Evolutionary conservation across 2,329 filamentous ascomycete genomes (phyloP), one percentile per base, ranked within the genome.

Genomic region (Ambrosiella beaveri): DNA sequence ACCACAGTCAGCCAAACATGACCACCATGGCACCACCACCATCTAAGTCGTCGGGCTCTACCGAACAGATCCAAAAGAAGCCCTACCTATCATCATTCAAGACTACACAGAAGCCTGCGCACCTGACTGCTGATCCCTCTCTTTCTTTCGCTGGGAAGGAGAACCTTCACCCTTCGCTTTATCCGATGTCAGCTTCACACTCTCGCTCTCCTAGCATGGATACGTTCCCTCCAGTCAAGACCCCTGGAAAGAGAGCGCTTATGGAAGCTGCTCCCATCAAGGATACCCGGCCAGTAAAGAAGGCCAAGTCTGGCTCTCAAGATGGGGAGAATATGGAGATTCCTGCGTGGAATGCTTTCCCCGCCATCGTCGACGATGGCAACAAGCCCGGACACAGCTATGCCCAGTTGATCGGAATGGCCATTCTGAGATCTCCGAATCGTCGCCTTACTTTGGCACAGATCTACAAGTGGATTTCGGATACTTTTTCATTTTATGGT

Each of bases 401-500:
- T 68, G 91, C 93, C 17, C 86, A 86, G 64, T 78, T 98, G 64
- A 97, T 97, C 63, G 93, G 88, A 67, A 96, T 96, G 90, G 89
- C 93, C 56, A 96, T 98, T 65, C 75, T 97, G 19, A 83, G 90
- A 62, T 88, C 93, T 3, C 84, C 86, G 11, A 82, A 84, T 61
- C 83, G 89, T 61, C 85, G 87, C 56, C 76, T 97, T 62, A 97
- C 93, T 0, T 77, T 98, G 15, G 83, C 89, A 35, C 89, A 96
- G 69, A 98, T 98, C 64, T 98, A 97, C 77, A 95, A 95, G 68
- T 98, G 93, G 91, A 97, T 98, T 65, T 94, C 88, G n/a, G 88
- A 94, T 68, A 90, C 85, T 15, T 97, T 86, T 68, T 83, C 80
- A 4, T 96, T 91, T 71, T 98, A 97, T 73, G 84, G 80, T 64